Evolutionary conservation across 2,329 filamentous ascomycete genomes (phyloP).

Genomic region (Pseudogymnoascus sp.): DNA sequence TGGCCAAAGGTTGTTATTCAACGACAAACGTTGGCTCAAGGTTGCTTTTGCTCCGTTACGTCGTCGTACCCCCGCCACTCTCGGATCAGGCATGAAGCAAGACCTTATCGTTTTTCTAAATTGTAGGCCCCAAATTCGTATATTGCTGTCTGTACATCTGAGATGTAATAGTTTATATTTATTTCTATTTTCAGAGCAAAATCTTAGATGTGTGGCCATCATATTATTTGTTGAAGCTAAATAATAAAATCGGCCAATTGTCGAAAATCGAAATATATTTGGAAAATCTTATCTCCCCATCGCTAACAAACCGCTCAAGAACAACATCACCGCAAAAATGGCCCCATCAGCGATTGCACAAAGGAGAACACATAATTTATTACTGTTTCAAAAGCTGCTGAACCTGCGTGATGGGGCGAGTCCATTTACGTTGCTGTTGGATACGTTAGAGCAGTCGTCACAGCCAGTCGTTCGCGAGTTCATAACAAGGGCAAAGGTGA

Average conservation of each 20-base stretch:
- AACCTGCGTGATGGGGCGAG: constrained; percentile 71
- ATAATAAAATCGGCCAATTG: not conserved
- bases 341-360: constrained; percentile 52
- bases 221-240: not conserved
- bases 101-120: not conserved
- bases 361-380: constrained; percentile 72
- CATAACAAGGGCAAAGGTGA: constrained; percentile 61
- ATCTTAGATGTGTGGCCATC: not conserved
- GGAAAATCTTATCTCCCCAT: not conserved
- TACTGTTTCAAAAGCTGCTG: constrained; percentile 75
- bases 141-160: not conserved
- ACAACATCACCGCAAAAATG: constrained; percentile 33
- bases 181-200: not conserved
- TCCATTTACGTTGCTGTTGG: constrained; percentile 78
- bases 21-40: not conserved
- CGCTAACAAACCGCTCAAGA: not conserved
- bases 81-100: not conserved
- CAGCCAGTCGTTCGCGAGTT: constrained; percentile 65
- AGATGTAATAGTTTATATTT: not conserved
- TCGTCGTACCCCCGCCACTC: not conserved
- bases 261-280: not conserved
- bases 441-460: constrained; percentile 75
- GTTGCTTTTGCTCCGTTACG: not conserved
- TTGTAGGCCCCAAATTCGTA: not conserved
- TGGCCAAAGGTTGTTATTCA: not conserved